phyloP scores from a whole-genome alignment of 805 yeast genomes.

The Ogataea naganishii region DNA sequence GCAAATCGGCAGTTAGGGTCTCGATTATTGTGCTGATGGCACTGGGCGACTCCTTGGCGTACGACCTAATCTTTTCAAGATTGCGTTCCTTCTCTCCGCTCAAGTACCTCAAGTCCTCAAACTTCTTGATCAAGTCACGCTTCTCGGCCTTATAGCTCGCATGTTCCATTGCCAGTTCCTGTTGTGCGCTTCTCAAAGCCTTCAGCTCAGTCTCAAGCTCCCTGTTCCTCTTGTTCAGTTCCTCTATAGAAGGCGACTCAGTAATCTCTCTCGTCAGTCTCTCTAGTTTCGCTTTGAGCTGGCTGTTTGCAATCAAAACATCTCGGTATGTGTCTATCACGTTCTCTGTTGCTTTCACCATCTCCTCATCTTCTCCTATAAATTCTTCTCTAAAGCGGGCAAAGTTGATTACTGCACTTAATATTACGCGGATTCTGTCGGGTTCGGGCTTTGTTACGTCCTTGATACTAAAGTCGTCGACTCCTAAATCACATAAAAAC shows the following conservation, averaged over 20 bases:
- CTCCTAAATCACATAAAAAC: conserved; percentile 66
- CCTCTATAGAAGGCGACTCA: conserved; percentile 27
- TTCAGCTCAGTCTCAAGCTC: conserved; percentile 56
- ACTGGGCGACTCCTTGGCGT: conserved; percentile 52
- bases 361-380: conserved; percentile 56
- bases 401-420: conserved; percentile 80
- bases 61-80: conserved; percentile 49
- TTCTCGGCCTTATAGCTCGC: conserved; percentile 57
- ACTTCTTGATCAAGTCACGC: conserved; percentile 41
- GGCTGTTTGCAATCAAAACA: conserved; percentile 31
- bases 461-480: conserved; percentile 64
- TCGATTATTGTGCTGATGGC: conserved; percentile 42
- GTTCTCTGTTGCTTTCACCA: conserved; percentile 45
- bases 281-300: conserved; percentile 21
- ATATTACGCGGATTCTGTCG: conserved; percentile 47
- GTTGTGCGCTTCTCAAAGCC: conserved; percentile 53
- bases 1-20: conserved; percentile 39
- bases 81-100: conserved; percentile 49
- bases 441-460: conserved; percentile 79
- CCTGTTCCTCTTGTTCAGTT: conserved; percentile 39
- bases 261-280: conserved; percentile 9
- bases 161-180: conserved; percentile 52
- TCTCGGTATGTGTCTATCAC: conserved; percentile 36
- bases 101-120: conserved; percentile 53
- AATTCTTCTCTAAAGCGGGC: conserved; percentile 79